Evolutionary conservation across 768 basidiomycete species (phyloP), one percentile per base, ranked within the genome.

Genomic region (Hygrocybe punicea): DNA sequence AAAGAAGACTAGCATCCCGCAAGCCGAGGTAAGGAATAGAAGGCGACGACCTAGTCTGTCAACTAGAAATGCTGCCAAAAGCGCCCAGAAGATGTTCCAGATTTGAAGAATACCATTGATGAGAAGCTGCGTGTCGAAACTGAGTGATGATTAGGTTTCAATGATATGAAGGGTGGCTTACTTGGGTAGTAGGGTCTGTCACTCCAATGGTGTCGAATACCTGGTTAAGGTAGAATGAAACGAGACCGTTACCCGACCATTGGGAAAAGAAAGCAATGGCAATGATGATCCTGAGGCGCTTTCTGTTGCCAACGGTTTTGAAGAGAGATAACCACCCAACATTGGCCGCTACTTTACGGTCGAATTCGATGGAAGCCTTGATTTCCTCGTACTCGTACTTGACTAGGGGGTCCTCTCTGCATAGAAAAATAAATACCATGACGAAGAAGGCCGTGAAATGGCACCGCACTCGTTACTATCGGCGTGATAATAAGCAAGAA

Each of bases 91-190:
- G 62, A 92, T 73, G 72, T 91, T 93, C 86, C 86, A 92, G 62
- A 89, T 85, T 69, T 88, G 88, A 42, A 93, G 81, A 68, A 91
- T 85, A 70, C 86, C 90, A 70, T 92, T 92, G 77, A 93, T 89
- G 69, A 91, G 82, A 48, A 90, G 83, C 76, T 92, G 14, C 16
- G 19, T 17, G 9, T 9, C 21, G 17, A 13, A 23, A 19, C 6
- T 19, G 45, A 23, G 33, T 42, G 40, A 6, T 21, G 48, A 10
- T 39, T 29, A 8, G 17, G 2, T 44, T n/a, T 3, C 17, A 4
- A 14, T n/a, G 9, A 51, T 11, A n/a, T 16, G 24, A n/a, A 33
- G 25, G 17, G 19, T 9, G 24, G 19, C 58, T 61, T 60, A 76
- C 73, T 61, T 77, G 79, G 58, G 74, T 82, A 55, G 80, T 78